Conservation (phyloP, 345 rosid genomes). For the thale cress (Arabidopsis thaliana) region TAIR10.1 NC_003071.7:12512501-12513000, state of each 20-base stretch:
- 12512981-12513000: slow-evolving; percentile 55
- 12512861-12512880: slow-evolving; percentile 44
- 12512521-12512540: slow-evolving; percentile 48
- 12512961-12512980: slow-evolving; percentile 66
- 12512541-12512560: slow-evolving; percentile 5
- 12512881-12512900: slow-evolving; percentile 46
- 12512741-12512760: background rate
- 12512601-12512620: background rate
- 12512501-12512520: slow-evolving; percentile 47
- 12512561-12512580: background rate
- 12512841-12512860: slow-evolving; percentile 35
- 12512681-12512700: background rate
- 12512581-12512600: background rate
- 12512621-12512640: background rate
- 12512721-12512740: background rate
- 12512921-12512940: slow-evolving; percentile 63
- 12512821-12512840: background rate
- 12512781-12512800: background rate
- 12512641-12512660: background rate
- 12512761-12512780: background rate
- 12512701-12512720: background rate
- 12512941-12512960: slow-evolving; percentile 75
- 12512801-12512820: background rate
- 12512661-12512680: background rate
- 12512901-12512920: slow-evolving; percentile 46